Conservation (phyloP, 106 monocot species). For the Dendrobium catenatum region DNA sequence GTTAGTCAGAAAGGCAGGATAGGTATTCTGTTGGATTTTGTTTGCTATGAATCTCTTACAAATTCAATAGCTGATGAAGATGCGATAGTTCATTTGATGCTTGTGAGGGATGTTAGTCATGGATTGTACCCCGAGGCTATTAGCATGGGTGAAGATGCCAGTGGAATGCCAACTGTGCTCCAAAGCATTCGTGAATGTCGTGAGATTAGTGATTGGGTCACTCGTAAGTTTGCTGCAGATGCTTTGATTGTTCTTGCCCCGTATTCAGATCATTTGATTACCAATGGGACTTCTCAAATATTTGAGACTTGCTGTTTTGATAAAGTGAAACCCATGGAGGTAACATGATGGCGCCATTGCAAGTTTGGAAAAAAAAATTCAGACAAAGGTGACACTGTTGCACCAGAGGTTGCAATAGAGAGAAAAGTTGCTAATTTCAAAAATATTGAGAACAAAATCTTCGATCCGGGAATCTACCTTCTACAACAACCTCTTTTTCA, state of each 20-base stretch:
- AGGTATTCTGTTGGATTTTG: slow-evolving; percentile 94
- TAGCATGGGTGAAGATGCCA: no score
- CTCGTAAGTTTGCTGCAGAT: slow-evolving; percentile 90
- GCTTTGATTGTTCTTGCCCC: slow-evolving; percentile 60
- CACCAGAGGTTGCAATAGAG: slow-evolving; percentile 34
- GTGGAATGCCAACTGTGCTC: slow-evolving; percentile 3
- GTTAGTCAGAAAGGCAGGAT: slow-evolving; percentile 78
- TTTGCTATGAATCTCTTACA: slow-evolving; percentile 85
- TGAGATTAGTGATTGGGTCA: slow-evolving; percentile 80
- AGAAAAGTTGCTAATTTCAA: background rate
- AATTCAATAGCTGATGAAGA: slow-evolving; percentile 55
- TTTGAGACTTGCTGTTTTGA: slow-evolving; percentile 89
- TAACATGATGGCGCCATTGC: no score
- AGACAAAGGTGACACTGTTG: slow-evolving; percentile 36
- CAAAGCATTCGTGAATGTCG: slow-evolving; percentile 82
- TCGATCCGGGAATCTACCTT: no score
- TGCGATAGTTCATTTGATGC: no score
- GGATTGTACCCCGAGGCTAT: no score
- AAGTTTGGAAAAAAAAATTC: slow-evolving; percentile 58
- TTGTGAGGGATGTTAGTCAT: no score
- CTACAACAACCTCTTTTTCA: no score
- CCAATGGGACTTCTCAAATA: slow-evolving; percentile 50
- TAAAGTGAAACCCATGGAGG: slow-evolving; percentile 23
- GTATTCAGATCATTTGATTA: slow-evolving; percentile 58
- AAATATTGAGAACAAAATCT: no score